A percentile compares a stretch with the other conserved stretches of the same genome.
Evolutionary conservation across 73 alveolate species (phyloP).

Genomic region (Urostyla sp.): DNA sequence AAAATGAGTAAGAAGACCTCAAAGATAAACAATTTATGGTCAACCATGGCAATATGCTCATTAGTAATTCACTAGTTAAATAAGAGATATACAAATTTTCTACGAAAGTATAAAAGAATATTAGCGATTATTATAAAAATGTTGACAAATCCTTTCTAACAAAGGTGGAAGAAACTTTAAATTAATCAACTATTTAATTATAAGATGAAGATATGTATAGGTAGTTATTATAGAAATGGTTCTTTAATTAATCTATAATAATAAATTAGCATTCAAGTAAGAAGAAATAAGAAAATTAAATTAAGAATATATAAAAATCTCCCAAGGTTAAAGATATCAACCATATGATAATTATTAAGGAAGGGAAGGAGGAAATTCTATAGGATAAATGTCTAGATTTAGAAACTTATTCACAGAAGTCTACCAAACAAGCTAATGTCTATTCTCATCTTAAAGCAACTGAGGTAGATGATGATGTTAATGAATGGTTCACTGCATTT

Average conservation of each 20-base stretch:
- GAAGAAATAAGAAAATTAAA: neutral
- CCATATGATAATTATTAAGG: neutral
- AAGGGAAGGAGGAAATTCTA: neutral
- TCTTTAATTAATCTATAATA: neutral
- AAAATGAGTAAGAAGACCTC: neutral
- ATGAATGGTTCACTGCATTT: neutral
- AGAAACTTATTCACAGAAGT: neutral
- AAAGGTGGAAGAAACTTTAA: neutral
- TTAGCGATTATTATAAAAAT: neutral
- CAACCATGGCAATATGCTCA: no score
- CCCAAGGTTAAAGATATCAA: slow-evolving; percentile 6
- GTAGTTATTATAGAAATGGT: neutral
- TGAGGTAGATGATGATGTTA: neutral
- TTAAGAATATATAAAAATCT: neutral
- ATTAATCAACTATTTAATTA: neutral
- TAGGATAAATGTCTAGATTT: neutral
- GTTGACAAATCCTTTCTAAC: neutral
- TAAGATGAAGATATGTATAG: neutral
- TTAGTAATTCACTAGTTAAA: slow-evolving; percentile 19
- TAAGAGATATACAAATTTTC: slow-evolving; percentile 18
- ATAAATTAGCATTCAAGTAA: neutral
- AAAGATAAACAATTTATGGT: slow-evolving; percentile 19
- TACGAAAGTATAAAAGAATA: neutral
- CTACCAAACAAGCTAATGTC: neutral
- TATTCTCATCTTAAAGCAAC: neutral